These are phyloP conservation scores for Alternaria angustiovoidea DNA, from an alignment of 2,329 filamentous ascomycete genomes.

Conservation along the genomic window DNA sequence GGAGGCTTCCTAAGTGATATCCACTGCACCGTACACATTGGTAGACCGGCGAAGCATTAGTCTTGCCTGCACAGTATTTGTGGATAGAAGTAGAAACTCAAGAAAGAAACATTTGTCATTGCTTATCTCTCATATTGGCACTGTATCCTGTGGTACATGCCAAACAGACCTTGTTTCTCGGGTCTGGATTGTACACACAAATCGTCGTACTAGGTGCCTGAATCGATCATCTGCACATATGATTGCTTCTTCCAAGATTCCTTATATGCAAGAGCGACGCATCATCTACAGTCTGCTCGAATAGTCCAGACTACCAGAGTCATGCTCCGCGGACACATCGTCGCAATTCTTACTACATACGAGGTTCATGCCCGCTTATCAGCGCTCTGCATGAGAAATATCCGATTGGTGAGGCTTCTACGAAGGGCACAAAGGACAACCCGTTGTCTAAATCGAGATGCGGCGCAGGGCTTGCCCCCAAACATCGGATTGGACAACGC, in stretches of 20 bases:
- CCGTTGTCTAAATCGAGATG: neutral
- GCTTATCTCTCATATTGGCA: neutral
- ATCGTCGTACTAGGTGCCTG: neutral
- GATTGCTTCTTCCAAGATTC: neutral
- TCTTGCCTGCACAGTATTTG: neutral
- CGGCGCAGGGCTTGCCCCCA: neutral
- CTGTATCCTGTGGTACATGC: neutral
- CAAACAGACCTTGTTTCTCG: neutral
- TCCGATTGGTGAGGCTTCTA: neutral
- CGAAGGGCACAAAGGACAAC: neutral
- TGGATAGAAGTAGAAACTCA: neutral
- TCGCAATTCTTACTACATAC: neutral
- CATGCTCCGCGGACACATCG: neutral
- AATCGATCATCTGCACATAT: neutral
- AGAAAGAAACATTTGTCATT: neutral
- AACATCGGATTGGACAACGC: neutral
- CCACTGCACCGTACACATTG: neutral
- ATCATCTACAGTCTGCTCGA: neutral
- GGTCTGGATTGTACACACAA: neutral
- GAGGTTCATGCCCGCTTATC: neutral
- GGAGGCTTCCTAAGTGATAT: neutral
- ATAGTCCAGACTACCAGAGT: neutral
- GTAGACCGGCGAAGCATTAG: constrained; percentile 1
- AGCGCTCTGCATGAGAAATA: neutral
- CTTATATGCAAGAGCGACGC: neutral